phyloP scores from a whole-genome alignment of 2,329 filamentous ascomycete species.

The Cladosporium cucumerinum region DNA sequence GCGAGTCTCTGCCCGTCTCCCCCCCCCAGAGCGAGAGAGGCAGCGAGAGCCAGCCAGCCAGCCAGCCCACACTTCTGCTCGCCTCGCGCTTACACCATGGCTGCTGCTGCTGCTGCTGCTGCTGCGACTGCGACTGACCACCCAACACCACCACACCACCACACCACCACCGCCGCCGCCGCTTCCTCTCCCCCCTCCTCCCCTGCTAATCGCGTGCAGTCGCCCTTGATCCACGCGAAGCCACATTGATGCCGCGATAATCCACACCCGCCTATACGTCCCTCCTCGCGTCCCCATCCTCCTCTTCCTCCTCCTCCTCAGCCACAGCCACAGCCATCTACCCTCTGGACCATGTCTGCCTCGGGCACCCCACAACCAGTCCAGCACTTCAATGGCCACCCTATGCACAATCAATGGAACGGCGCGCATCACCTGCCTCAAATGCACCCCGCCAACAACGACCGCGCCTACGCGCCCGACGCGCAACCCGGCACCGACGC shows the following conservation, averaged over 20 bases:
- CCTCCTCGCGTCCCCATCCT: neutral
- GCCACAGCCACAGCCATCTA: neutral
- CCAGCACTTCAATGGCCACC: slow-evolving; percentile 16
- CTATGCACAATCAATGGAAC: slow-evolving; percentile 19
- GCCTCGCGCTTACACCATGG: neutral
- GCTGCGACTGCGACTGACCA: neutral
- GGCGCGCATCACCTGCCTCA: slow-evolving; percentile 20
- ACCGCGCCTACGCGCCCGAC: slow-evolving; percentile 19
- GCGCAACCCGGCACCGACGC: slow-evolving; percentile 20
- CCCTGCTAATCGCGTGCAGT: slow-evolving; percentile 8
- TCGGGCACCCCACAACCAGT: slow-evolving; percentile 16
- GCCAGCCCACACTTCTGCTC: neutral
- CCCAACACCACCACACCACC: slow-evolving; percentile 1
- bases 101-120: neutral
- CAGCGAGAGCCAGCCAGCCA: neutral
- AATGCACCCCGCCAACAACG: slow-evolving; percentile 24
- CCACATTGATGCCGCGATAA: slow-evolving; percentile 15
- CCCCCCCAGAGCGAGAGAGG: neutral
- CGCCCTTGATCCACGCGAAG: neutral
- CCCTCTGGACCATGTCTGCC: slow-evolving; percentile 14
- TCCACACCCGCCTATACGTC: slow-evolving; percentile 1
- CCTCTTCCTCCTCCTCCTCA: neutral
- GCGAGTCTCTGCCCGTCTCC: neutral
- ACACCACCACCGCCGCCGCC: neutral
- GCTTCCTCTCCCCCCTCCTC: neutral